Evolutionary conservation across 139 green algal species (phyloP), one percentile per base, ranked within the genome.

Genomic region (Chlamydomonas sp.): DNA sequence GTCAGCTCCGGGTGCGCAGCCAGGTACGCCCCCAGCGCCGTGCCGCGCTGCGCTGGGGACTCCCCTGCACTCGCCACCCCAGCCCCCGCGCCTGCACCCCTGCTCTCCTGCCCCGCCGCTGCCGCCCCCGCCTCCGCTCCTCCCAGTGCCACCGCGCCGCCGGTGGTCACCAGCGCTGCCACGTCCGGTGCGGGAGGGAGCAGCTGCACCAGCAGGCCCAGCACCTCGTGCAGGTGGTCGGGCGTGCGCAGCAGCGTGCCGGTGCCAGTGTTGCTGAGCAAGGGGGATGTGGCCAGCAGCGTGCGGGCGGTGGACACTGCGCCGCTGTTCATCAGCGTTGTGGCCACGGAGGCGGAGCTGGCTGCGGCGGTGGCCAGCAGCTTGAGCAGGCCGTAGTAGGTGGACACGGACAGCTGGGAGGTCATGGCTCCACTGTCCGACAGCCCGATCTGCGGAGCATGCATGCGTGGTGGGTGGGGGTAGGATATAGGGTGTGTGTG

Each of bases 151-250:
- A 85, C 76, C 17, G 68, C 85, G 9, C 77, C 72, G 6, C 71
- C 66, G 2, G 79, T 68, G n/a, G 94, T 66, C 72, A 96, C 68
- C 49, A 91, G 89, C 5, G 89, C 80, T 5, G 90, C 78, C 3
- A 95, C 91, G 59, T 97, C 95, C 2, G 93, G 92, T 49, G 98
- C 77, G 9, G 93, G 80, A 5, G 97, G 97, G 89, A 99, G 91
- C 85, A 99, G 92, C 80, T 96, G 89, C 18, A 90, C 76, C 1
- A 93, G 85, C 64, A 99, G 93, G 1, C 84, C 89, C 63, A 99
- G 74, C 10, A 99, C 96, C 83, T 98, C 95, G 16, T 93, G 89
- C 85, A 99, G 91, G 92, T 99, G 96, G 69, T 97, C 95, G 6
- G 92, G 85, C 0, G 96, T 96, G 20, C 94, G 92, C 84, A 98